phyloP scores from a whole-genome alignment of 2,329 filamentous ascomycete species.

The Pseudopyricularia cyperi region DNA sequence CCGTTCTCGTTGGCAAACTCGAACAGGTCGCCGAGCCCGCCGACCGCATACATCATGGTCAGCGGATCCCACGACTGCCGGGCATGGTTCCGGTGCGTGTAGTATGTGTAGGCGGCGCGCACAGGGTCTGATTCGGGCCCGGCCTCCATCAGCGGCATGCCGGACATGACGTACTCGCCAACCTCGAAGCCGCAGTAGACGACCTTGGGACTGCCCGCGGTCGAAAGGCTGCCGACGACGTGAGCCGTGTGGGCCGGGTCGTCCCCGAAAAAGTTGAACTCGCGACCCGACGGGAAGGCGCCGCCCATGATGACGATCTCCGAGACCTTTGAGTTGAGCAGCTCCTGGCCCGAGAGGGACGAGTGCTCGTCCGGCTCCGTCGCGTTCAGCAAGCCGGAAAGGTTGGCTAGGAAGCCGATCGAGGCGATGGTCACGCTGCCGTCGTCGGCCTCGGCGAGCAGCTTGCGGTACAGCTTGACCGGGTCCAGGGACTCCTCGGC shows the following conservation, averaged over 20 bases:
- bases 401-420: slow-evolving; percentile 31
- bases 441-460: slow-evolving; percentile 23
- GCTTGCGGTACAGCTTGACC: slow-evolving; percentile 29
- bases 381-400: slow-evolving; percentile 32
- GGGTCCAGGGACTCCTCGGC: slow-evolving; percentile 25
- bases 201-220: slow-evolving; percentile 10
- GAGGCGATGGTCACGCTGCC: slow-evolving; percentile 29
- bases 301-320: slow-evolving; percentile 41
- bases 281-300: slow-evolving; percentile 28
- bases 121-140: slow-evolving; percentile 20
- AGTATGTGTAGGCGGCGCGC: slow-evolving; percentile 24
- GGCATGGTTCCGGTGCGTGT: slow-evolving; percentile 13
- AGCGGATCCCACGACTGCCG: slow-evolving; percentile 28
- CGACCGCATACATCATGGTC: slow-evolving; percentile 24
- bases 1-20: slow-evolving; percentile 22
- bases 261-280: slow-evolving; percentile 34
- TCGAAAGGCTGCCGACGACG: slow-evolving; percentile 31
- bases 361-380: slow-evolving; percentile 23
- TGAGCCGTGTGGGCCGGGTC: slow-evolving; percentile 23
- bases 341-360: slow-evolving; percentile 22
- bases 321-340: slow-evolving; percentile 28
- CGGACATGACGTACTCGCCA: slow-evolving; percentile 26
- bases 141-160: slow-evolving; percentile 18
- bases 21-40: slow-evolving; percentile 21
- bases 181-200: slow-evolving; percentile 31